A percentile compares a stretch with the other conserved stretches of the same genome.
phyloP scores from a whole-genome alignment of 305 asterid species.

The Fraxinus nigra region DNA sequence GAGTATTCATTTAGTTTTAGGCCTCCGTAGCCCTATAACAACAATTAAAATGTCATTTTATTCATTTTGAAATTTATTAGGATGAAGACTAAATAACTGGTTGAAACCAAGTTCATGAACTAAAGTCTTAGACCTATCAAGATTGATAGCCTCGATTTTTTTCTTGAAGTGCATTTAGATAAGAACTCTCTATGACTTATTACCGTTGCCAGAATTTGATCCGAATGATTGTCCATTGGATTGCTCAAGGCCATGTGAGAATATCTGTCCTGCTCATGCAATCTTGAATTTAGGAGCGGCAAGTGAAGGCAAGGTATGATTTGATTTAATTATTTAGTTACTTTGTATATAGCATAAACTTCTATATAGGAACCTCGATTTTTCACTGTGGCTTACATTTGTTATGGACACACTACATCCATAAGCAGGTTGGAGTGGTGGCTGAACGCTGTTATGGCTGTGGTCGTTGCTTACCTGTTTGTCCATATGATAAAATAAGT shows the following conservation, averaged over 20 bases:
- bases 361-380: background rate
- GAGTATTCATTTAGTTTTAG: background rate
- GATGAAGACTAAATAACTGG: background rate
- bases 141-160: background rate
- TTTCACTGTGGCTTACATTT: background rate
- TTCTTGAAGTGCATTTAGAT: background rate
- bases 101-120: background rate
- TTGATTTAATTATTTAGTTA: background rate
- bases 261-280: conserved; percentile 86
- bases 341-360: background rate
- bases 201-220: conserved; percentile 57
- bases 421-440: conserved; percentile 62
- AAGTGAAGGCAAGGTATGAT: conserved; percentile 49
- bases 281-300: conserved; percentile 38
- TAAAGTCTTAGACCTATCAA: background rate
- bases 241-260: conserved; percentile 86
- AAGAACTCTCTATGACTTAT: conserved; percentile 1
- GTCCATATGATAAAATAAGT: conserved; percentile 90
- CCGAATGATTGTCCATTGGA: conserved; percentile 73
- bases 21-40: background rate
- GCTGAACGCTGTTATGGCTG: conserved; percentile 93
- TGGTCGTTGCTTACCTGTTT: conserved; percentile 87
- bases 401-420: conserved; percentile 4
- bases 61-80: background rate
- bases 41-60: background rate